Evolutionary conservation across 2,329 filamentous ascomycete species (phyloP).

Genomic region (Claviceps digitariae): DNA sequence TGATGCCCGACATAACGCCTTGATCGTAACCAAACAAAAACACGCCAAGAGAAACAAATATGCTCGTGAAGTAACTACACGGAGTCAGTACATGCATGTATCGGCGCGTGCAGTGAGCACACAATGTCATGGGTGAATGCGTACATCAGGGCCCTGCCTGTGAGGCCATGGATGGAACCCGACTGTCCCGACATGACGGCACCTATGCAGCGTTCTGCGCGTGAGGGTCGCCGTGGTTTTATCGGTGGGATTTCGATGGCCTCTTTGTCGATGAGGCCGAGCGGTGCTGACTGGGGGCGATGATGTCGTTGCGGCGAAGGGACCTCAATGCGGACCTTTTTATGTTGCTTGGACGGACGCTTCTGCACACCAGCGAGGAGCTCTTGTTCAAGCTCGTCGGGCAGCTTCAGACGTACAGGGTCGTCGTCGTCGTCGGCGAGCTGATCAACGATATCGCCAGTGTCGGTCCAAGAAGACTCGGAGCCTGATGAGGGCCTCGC

Average conservation of each 20-base stretch:
- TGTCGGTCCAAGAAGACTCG: slow-evolving; percentile 77
- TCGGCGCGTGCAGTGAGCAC: neutral
- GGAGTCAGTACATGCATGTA: neutral
- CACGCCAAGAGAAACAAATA: slow-evolving; percentile 75
- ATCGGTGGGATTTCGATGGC: slow-evolving; percentile 71
- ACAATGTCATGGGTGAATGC: slow-evolving; percentile 8
- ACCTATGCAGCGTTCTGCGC: slow-evolving; percentile 58
- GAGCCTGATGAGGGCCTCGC: slow-evolving; percentile 43
- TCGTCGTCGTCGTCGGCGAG: slow-evolving; percentile 70
- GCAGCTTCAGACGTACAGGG: slow-evolving; percentile 58
- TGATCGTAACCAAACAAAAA: slow-evolving; percentile 87
- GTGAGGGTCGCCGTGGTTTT: slow-evolving; percentile 46
- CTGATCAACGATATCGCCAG: slow-evolving; percentile 89
- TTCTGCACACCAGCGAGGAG: slow-evolving; percentile 37
- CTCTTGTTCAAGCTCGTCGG: slow-evolving; percentile 51
- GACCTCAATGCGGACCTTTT: slow-evolving; percentile 57
- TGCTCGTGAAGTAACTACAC: slow-evolving; percentile 79
- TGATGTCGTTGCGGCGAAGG: slow-evolving; percentile 27
- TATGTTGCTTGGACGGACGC: slow-evolving; percentile 29
- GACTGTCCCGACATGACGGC: slow-evolving; percentile 75
- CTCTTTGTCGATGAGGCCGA: slow-evolving; percentile 46
- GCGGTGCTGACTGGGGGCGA: slow-evolving; percentile 24
- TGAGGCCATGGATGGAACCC: slow-evolving; percentile 74
- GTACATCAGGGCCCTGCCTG: slow-evolving; percentile 88
- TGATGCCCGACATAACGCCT: slow-evolving; percentile 70